phyloP scores from a whole-genome alignment of 1,139 yeast species.

The Nakaseomyces glabratus region DNA sequence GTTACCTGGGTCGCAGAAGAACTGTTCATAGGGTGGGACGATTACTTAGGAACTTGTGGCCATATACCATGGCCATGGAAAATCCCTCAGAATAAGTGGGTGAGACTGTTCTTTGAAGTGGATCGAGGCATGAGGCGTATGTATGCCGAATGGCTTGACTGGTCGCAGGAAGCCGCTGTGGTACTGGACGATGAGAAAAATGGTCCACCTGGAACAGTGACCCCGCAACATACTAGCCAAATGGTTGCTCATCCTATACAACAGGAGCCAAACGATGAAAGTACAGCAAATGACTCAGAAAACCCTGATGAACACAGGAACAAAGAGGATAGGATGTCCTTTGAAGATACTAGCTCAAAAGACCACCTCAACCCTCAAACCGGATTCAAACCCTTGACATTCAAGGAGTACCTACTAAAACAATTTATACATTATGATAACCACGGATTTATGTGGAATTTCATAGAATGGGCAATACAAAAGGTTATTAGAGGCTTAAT shows the following conservation, averaged over 20 bases:
- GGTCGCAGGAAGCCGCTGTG: background rate
- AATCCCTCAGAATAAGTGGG: slow-evolving; percentile 5
- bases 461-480: slow-evolving; percentile 15
- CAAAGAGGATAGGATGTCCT: background rate
- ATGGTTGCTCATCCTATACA: too few species aligned
- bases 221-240: too few species aligned
- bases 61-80: slow-evolving; percentile 2
- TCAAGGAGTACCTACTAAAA: slow-evolving; percentile 4
- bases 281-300: background rate
- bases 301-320: background rate
- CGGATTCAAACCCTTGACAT: slow-evolving; percentile 1
- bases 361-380: background rate
- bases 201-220: too few species aligned
- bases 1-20: slow-evolving; percentile 21
- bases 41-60: background rate
- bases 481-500: slow-evolving; percentile 17
- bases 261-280: background rate
- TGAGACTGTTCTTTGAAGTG: slow-evolving; percentile 4
- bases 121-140: slow-evolving; percentile 4
- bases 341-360: background rate
- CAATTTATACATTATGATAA: slow-evolving; percentile 13
- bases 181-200: background rate
- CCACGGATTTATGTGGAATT: slow-evolving; percentile 11
- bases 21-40: slow-evolving; percentile 16
- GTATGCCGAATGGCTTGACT: slow-evolving; percentile 3